phyloP scores from a whole-genome alignment of 2,329 filamentous ascomycete genomes.

The Apiospora saccharicola region DNA sequence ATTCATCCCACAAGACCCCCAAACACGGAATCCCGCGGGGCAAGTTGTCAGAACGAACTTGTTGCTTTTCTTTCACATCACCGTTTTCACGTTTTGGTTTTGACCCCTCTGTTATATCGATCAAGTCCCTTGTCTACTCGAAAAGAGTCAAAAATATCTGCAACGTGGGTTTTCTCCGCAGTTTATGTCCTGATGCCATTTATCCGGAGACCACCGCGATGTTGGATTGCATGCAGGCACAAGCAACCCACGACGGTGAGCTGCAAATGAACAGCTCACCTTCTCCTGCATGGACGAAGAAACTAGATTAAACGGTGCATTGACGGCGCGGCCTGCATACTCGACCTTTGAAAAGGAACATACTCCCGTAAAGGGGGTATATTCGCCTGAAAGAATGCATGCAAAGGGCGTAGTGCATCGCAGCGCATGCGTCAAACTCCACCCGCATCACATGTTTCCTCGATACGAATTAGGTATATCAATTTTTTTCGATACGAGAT shows the following conservation, averaged over 20 bases:
- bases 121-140: not conserved
- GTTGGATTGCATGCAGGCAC: conserved; percentile 11
- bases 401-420: not conserved
- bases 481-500: conserved; percentile 6
- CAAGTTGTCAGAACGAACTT: not conserved
- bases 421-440: not conserved
- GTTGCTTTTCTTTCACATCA: not conserved
- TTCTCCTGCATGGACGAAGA: not conserved
- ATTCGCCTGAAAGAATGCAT: not conserved
- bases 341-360: not conserved
- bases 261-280: not conserved
- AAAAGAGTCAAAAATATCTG: not conserved
- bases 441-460: not conserved
- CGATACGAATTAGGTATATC: not conserved
- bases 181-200: not conserved
- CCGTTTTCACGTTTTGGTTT: not conserved
- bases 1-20: not conserved
- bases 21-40: not conserved
- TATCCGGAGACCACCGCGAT: not conserved
- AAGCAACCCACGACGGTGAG: not conserved
- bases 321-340: not conserved
- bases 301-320: not conserved
- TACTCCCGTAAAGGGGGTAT: conserved; percentile 9
- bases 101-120: not conserved
- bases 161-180: not conserved